Evolutionary conservation across 2,329 filamentous ascomycete species (phyloP).

Genomic region (Thyridium curvatum): DNA sequence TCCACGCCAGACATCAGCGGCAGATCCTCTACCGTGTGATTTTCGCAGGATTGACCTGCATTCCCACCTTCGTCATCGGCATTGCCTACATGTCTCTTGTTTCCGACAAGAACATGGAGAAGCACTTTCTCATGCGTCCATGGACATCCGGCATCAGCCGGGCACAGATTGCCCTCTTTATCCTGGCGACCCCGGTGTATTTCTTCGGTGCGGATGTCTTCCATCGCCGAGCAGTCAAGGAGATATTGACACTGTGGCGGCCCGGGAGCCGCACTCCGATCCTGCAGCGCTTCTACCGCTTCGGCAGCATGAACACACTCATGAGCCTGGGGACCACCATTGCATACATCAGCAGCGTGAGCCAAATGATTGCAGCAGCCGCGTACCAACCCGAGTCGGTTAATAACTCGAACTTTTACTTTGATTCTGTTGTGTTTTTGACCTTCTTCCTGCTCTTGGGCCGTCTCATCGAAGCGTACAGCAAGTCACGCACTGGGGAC

Average conservation of each 20-base stretch:
- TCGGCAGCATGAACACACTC: conserved; percentile 94
- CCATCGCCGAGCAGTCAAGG: conserved; percentile 71
- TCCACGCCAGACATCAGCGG: conserved; percentile 64
- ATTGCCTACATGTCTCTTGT: conserved; percentile 89
- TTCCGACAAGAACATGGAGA: conserved; percentile 46
- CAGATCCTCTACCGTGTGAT: conserved; percentile 65
- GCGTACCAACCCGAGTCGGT: conserved; percentile 28
- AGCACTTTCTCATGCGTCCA: conserved; percentile 62
- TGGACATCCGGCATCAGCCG: conserved; percentile 69
- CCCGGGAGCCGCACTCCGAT: conserved; percentile 67
- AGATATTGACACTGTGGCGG: conserved; percentile 72
- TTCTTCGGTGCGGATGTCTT: conserved; percentile 83
- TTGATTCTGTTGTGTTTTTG: conserved; percentile 88
- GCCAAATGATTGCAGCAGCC: conserved; percentile 64
- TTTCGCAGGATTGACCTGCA: conserved; percentile 61
- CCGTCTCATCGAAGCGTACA: conserved; percentile 79
- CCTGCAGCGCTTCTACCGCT: conserved; percentile 75
- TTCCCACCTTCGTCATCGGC: conserved; percentile 82
- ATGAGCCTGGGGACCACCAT: conserved; percentile 85
- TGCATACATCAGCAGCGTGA: conserved; percentile 78
- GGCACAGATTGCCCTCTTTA: conserved; percentile 71
- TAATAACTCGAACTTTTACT: conserved; percentile 61
- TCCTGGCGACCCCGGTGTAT: conserved; percentile 80
- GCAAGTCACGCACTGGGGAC: conserved; percentile 84
- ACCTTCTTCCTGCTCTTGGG: conserved; percentile 78